Evolutionary conservation across 2,329 filamentous ascomycete genomes (phyloP), one percentile per base, ranked within the genome.

Genomic region (Lecanosticta acicola): DNA sequence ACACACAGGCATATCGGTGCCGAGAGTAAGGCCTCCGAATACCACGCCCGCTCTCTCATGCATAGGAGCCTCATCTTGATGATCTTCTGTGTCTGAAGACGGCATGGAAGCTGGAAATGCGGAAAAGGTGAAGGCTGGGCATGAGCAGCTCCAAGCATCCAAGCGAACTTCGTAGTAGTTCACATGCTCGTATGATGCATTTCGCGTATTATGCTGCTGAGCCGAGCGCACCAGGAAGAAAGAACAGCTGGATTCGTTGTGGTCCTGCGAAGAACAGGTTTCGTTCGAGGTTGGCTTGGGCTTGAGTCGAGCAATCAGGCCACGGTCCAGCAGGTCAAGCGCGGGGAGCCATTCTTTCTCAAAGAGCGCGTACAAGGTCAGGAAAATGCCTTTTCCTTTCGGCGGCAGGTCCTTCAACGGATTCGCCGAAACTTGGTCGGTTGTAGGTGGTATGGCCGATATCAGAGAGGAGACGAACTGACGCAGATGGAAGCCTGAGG

Each of bases 301-400:
- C 19, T 44, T 41, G 3, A 75, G 66, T 1, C 80, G 75, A 4
- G 74, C 81, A 26, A 95, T 79, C 0, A 93, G 77, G 2, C 76
- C 71, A 19, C 87, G 79, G 65, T 98, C 93, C 1, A 98, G 75
- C 0, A 97, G 75, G 65, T 97, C 90, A 2, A 98, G 75, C 0
- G 91, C 88, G 2, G 88, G 86, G 1, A 96, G 80, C 1, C 96
- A 70, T 43, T 88, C 78, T 52, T 80, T 79, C 0, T 89, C 89
- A 60, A 94, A 94, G 11, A 96, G 71, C 26, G 88, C 85, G 68
- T 96, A 90, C 0, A 95, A 77, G 0, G 87, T 88, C 1, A 88
- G 71, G n/a, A 95, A 71, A 13, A 85, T 69, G 39, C 55, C 64
- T 66, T 35, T 57, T 47, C 16, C 49, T 18, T 32, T 64, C 53